Percentiles rank a stretch among this genome's conserved stretches.
phyloP scores from a whole-genome alignment of 2,329 filamentous ascomycete species.

The Didymella keratinophila region DNA sequence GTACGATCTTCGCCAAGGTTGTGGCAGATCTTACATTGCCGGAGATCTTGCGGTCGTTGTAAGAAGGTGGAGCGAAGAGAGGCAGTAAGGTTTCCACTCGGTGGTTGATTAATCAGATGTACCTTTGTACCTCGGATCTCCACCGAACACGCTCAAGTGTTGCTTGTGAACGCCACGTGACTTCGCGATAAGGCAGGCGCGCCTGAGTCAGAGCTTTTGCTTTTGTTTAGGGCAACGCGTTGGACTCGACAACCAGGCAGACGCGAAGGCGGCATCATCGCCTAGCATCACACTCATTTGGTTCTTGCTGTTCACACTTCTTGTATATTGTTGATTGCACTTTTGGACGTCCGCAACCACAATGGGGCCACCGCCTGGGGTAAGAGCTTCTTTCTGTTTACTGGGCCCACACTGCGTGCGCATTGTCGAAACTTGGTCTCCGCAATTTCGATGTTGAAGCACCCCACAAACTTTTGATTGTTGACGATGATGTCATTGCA shows the following conservation, averaged over 20 bases:
- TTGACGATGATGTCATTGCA: conserved; percentile 6
- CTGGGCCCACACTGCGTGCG: conserved; percentile 15
- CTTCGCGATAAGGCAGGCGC: conserved; percentile 16
- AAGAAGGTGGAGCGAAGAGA: conserved; percentile 15
- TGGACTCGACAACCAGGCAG: conserved; percentile 12
- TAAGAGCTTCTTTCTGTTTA: conserved; percentile 20
- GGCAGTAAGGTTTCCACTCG: conserved; percentile 2
- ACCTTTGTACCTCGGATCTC: background rate
- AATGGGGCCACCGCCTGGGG: conserved; percentile 36
- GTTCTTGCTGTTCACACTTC: background rate
- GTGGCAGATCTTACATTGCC: background rate
- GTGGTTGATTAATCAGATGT: background rate
- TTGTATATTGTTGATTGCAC: background rate
- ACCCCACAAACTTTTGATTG: background rate
- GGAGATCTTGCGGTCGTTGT: background rate
- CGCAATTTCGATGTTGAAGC: conserved; percentile 1
- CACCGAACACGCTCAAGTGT: background rate
- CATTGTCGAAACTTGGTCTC: conserved; percentile 8
- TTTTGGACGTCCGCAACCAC: conserved; percentile 4
- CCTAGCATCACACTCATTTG: conserved; percentile 5
- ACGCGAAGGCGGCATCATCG: conserved; percentile 8
- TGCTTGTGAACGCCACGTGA: conserved; percentile 8
- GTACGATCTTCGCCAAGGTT: conserved; percentile 1
- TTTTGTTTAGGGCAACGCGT: conserved; percentile 12
- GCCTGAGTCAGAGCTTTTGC: conserved; percentile 19